phyloP scores from a whole-genome alignment of 202 grass and related monocot genomes.

The Setaria italica region DNA sequence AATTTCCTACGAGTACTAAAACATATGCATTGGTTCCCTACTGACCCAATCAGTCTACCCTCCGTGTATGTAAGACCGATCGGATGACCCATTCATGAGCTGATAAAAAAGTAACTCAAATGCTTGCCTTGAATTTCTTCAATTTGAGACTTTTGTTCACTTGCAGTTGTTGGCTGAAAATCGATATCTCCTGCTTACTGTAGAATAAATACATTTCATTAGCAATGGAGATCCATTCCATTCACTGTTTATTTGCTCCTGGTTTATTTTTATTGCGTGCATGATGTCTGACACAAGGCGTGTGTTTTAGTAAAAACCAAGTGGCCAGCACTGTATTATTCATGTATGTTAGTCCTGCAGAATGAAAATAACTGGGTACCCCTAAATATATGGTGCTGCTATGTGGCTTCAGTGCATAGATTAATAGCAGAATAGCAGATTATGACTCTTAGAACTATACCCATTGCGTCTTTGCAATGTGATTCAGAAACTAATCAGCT shows the following conservation, averaged over 20 bases:
- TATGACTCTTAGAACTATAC: neutral
- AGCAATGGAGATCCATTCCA: neutral
- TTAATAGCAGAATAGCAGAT: constrained; percentile 10
- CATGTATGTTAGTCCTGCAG: neutral
- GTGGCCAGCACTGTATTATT: neutral
- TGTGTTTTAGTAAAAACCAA: neutral
- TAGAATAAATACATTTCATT: neutral
- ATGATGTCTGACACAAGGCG: neutral
- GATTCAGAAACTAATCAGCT: constrained; percentile 14
- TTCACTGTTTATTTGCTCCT: neutral
- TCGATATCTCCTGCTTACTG: neutral
- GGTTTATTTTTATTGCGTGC: neutral
- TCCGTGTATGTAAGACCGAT: neutral
- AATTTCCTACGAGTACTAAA: constrained; percentile 29
- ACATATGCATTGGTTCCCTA: constrained; percentile 1
- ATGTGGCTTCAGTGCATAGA: constrained; percentile 28
- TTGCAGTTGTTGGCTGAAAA: constrained; percentile 10
- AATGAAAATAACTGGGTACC: neutral
- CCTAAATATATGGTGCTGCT: constrained; percentile 2
- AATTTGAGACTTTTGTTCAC: neutral
- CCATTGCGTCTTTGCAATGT: constrained; percentile 1
- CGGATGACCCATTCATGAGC: neutral
- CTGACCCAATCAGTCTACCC: neutral
- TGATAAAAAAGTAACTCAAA: constrained; percentile 8
- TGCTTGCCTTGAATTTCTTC: constrained; percentile 15